These are phyloP conservation scores for Megacollybia marginata DNA, from an alignment of 768 basidiomycete species.

Conservation along the genomic window DNA sequence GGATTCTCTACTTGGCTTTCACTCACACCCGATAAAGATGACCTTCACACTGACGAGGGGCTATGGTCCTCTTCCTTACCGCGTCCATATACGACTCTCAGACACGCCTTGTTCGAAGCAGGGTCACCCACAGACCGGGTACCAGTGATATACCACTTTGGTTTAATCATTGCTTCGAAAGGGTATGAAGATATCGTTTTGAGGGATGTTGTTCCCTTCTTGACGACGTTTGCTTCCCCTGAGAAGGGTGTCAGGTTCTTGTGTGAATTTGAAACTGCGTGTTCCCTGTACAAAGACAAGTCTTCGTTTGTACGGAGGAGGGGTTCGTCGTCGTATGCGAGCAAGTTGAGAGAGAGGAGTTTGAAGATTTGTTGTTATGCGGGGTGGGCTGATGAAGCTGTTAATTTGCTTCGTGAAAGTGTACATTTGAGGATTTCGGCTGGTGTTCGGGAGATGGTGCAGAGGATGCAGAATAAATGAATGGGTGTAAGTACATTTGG, in stretches of 20 bases:
- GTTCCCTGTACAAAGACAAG: conserved; percentile 3
- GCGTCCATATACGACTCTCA: conserved; percentile 8
- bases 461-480: not conserved
- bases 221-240: not conserved
- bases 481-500: too few relatives aligned
- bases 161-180: not conserved
- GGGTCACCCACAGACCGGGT: not conserved
- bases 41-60: conserved; percentile 1
- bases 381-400: conserved; percentile 10
- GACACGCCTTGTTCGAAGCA: conserved; percentile 7
- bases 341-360: not conserved
- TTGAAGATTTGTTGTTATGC: conserved; percentile 9
- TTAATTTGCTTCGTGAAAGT: conserved; percentile 6
- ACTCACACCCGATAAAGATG: conserved; percentile 8
- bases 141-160: not conserved
- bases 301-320: not conserved
- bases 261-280: conserved; percentile 3
- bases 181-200: not conserved
- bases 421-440: not conserved
- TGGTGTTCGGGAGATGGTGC: conserved; percentile 2
- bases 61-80: not conserved
- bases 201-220: not conserved
- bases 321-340: too few relatives aligned
- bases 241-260: not conserved
- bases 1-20: conserved; percentile 7